Base-by-base conservation (phyloP, 2,329 filamentous ascomycete species). In the Taxawa tesnikishii region DNA sequence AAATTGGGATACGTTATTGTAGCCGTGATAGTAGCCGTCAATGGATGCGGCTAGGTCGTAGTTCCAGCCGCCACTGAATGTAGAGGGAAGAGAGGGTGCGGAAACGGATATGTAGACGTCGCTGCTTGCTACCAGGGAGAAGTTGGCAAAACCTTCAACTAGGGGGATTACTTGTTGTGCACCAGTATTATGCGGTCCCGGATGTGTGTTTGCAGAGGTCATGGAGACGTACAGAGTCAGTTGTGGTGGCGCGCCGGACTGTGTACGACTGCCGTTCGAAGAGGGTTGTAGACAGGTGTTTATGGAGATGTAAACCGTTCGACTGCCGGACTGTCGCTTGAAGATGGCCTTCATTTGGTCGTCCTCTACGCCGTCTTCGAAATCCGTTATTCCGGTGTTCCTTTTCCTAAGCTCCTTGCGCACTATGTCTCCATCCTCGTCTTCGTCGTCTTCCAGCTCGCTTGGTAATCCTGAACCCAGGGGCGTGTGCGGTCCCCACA, bases 211-310 rank as follows among this genome's bases (percentile, higher is more conserved):
- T 3, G 47, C 36, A 12, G 33, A 39, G 3, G 73, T 73, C 12
- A 63, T 74, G 3, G 85, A 92, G 29, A 94, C 64, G 47, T 80
- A 93, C 7, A 96, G 60, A 9, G 71, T 70, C 31, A 96, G 68
- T 46, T 93, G 85, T 9, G 81, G 70, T 2, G 61, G 53, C 10
- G 44, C 45, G 8, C 43, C 48, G 10, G 58, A 54, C 31, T 58
- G 62, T 15, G 62, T 59, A 8, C 61, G 57, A 2, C 61, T 60
- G 6, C 58, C 60, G 25, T 69, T 70, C 25, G 67, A 62, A 13
- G 57, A 51, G 9, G 88, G 90, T 46, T 92, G 84, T 15, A 73
- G 56, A 55, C 90, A 98, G 1, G 83, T 87, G 43, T 85, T 96
- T 26, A 85, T 75, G 2, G 85, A 85, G 33, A 98, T 68, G 54